These are phyloP conservation scores for Cucurbita maxima DNA, from an alignment of 306 rosid genomes.

Conservation along the genomic window DNA sequence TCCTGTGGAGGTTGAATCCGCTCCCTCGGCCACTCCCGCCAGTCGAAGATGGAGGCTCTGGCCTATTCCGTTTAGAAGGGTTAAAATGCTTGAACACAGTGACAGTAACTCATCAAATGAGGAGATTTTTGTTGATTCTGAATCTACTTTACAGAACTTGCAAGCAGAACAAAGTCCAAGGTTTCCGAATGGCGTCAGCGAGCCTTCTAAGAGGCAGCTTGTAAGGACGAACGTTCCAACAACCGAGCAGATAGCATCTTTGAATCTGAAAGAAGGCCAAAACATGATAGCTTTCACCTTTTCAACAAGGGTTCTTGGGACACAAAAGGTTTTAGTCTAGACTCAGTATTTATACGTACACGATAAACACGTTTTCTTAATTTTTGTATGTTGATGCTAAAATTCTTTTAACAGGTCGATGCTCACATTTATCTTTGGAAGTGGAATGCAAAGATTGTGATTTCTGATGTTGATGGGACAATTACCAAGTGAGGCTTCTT, in stretches of 20 bases:
- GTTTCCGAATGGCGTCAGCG: slow-evolving; percentile 10
- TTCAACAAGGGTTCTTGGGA: slow-evolving; percentile 83
- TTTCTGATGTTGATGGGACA: slow-evolving; percentile 97
- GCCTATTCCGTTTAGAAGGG: slow-evolving; percentile 80
- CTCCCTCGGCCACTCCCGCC: slow-evolving; percentile 28
- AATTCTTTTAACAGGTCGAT: slow-evolving; percentile 56
- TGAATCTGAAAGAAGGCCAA: slow-evolving; percentile 92
- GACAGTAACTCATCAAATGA: slow-evolving; percentile 48
- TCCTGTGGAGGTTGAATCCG: slow-evolving; percentile 37
- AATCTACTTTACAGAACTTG: slow-evolving; percentile 32
- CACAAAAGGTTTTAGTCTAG: slow-evolving; percentile 54
- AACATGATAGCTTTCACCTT: slow-evolving; percentile 81
- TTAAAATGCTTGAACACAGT: slow-evolving; percentile 68
- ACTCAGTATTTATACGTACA: background rate
- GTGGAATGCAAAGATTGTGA: slow-evolving; percentile 89
- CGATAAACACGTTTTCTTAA: background rate
- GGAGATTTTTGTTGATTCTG: slow-evolving; percentile 85
- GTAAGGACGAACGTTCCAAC: slow-evolving; percentile 90
- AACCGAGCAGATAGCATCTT: slow-evolving; percentile 85
- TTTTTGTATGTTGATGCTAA: slow-evolving; percentile 15
- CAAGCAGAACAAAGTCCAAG: slow-evolving; percentile 21
- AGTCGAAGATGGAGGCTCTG: slow-evolving; percentile 90
- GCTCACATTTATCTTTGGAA: slow-evolving; percentile 97
- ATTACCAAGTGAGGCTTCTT: slow-evolving; percentile 74
- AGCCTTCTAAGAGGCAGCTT: slow-evolving; percentile 50